A percentile compares a stretch with the other conserved stretches of the same genome.
Conservation (phyloP, 2,329 filamentous ascomycete genomes). For the Claviceps maximensis region DNA sequence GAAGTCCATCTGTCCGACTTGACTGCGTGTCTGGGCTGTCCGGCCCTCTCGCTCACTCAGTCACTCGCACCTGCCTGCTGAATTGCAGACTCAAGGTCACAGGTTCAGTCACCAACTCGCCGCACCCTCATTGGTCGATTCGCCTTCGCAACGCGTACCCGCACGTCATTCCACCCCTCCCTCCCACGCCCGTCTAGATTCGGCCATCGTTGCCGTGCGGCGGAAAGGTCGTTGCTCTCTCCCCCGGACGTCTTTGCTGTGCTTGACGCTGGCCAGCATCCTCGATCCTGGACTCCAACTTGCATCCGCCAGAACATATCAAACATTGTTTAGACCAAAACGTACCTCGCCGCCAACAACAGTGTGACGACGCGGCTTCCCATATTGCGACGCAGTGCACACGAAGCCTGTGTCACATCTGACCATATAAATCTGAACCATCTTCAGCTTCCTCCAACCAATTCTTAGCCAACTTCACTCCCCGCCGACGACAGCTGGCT, state of each 20-base stretch:
- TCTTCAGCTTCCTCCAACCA: neutral
- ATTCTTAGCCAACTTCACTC: neutral
- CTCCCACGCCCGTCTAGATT: neutral
- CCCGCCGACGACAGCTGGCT: constrained; percentile 2
- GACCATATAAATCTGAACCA: constrained; percentile 1
- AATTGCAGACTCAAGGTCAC: neutral
- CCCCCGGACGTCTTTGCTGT: neutral
- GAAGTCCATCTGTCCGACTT: too few relatives aligned
- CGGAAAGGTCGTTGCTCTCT: neutral
- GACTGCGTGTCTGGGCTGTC: neutral
- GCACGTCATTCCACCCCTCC: neutral
- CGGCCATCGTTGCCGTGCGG: neutral
- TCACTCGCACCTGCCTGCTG: neutral
- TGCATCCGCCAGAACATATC: neutral
- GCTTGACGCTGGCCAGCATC: neutral
- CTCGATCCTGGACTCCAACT: neutral
- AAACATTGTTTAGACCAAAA: neutral
- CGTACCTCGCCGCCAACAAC: neutral
- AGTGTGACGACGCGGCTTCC: neutral
- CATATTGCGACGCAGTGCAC: neutral
- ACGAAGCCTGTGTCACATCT: neutral
- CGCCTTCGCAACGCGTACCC: neutral
- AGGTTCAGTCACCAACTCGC: neutral
- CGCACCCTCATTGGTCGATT: neutral
- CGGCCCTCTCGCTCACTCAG: neutral